phyloP scores from a whole-genome alignment of 805 yeast species.

The Cyberlindnera subsufficiens region DNA sequence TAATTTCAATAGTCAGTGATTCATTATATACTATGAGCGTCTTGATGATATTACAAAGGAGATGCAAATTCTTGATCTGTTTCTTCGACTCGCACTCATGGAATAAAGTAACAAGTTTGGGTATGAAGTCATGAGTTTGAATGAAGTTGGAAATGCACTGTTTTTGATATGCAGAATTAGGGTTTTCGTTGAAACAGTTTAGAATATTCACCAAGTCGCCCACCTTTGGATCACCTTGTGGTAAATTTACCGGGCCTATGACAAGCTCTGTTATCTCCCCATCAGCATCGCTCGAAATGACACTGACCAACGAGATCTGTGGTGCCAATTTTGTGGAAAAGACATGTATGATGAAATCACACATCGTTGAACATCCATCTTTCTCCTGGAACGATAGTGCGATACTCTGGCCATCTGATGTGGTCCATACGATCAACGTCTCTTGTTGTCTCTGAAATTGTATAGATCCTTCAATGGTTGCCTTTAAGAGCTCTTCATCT shows the following conservation, averaged over 20 bases:
- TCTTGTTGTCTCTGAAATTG: conserved; percentile 94
- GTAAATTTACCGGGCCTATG: conserved; percentile 73
- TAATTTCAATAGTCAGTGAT: conserved; percentile 47
- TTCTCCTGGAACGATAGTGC: conserved; percentile 91
- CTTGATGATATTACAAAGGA: conserved; percentile 70
- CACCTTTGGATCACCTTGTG: conserved; percentile 45
- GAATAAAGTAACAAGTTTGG: conserved; percentile 47
- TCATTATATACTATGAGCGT: conserved; percentile 70
- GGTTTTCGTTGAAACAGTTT: conserved; percentile 45
- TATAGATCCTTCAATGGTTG: conserved; percentile 64
- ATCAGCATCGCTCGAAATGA: conserved; percentile 40
- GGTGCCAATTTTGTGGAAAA: conserved; percentile 51
- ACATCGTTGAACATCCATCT: conserved; percentile 78
- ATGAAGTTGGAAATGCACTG: conserved; percentile 54
- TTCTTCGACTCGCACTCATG: conserved; percentile 47
- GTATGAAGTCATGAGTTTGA: conserved; percentile 46
- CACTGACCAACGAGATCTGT: conserved; percentile 70
- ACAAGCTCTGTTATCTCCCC: conserved; percentile 68
- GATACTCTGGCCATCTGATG: conserved; percentile 59
- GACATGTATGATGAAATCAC: conserved; percentile 70
- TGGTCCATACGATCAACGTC: conserved; percentile 92
- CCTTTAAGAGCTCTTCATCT: conserved; percentile 52
- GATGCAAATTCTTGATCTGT: conserved; percentile 51
- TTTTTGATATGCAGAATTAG: conserved; percentile 57
- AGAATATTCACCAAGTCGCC: conserved; percentile 47